These are phyloP conservation scores for Elsinoe fawcettii DNA, from an alignment of 2,329 filamentous ascomycete species.

Conservation along the genomic window DNA sequence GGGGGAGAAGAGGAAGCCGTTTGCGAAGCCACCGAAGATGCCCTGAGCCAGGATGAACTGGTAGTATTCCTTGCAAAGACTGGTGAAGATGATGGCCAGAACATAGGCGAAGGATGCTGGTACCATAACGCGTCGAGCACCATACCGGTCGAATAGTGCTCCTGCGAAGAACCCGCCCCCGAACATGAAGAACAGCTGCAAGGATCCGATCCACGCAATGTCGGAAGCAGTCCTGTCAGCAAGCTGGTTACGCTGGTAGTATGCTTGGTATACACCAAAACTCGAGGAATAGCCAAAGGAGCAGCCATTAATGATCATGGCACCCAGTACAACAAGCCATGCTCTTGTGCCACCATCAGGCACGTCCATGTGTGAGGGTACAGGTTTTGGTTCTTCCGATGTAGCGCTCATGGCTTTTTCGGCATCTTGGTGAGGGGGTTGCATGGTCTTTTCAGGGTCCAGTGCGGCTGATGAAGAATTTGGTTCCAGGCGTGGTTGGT, in stretches of 20 bases:
- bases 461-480: background rate
- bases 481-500: too few species aligned
- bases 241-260: slow-evolving; percentile 14
- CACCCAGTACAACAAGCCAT: slow-evolving; percentile 17
- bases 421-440: background rate
- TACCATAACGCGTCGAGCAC: slow-evolving; percentile 33
- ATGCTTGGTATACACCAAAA: slow-evolving; percentile 20
- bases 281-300: slow-evolving; percentile 12
- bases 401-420: slow-evolving; percentile 4
- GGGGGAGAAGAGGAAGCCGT: slow-evolving; percentile 55
- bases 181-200: slow-evolving; percentile 42
- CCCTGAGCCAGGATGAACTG: slow-evolving; percentile 45
- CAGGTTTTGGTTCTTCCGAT: background rate
- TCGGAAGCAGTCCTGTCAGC: slow-evolving; percentile 18
- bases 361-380: background rate
- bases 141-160: slow-evolving; percentile 41
- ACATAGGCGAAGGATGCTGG: slow-evolving; percentile 36
- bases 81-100: slow-evolving; percentile 44
- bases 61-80: slow-evolving; percentile 40
- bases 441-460: background rate
- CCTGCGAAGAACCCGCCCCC: slow-evolving; percentile 41
- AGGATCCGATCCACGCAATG: slow-evolving; percentile 44
- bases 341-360: slow-evolving; percentile 17
- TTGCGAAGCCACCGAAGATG: slow-evolving; percentile 43
- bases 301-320: slow-evolving; percentile 15